Conservation (phyloP, 805 yeast species). For the Cyberlindnera mycetangii region DNA sequence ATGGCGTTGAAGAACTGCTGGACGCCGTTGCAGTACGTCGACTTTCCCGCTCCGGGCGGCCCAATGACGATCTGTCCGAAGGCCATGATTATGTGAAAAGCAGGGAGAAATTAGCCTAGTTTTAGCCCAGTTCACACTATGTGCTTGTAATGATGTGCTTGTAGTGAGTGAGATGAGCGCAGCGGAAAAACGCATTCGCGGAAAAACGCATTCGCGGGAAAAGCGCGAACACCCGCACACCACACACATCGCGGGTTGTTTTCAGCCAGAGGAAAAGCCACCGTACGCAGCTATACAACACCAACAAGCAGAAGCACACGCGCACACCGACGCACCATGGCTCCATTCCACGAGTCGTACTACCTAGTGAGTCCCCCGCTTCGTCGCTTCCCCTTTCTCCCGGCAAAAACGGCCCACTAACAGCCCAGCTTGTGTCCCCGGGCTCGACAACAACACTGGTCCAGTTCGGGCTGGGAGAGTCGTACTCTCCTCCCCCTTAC, state of each 20-base stretch:
- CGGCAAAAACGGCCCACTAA: constrained; percentile 3
- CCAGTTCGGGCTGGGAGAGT: constrained; percentile 73
- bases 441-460: constrained; percentile 76
- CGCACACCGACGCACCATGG: constrained; percentile 16
- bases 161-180: neutral
- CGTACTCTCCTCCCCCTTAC: constrained; percentile 70
- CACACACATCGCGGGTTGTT: neutral
- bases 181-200: neutral
- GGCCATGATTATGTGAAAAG: too few relatives aligned
- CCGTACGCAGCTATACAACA: neutral
- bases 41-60: constrained; percentile 97
- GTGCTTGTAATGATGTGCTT: too few relatives aligned
- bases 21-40: constrained; percentile 93
- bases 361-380: constrained; percentile 20
- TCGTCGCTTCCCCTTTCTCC: neutral
- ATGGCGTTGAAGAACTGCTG: constrained; percentile 90
- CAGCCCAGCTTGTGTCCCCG: constrained; percentile 58
- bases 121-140: too few relatives aligned
- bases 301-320: neutral
- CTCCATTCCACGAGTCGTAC: constrained; percentile 30
- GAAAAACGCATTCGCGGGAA: constrained; percentile 2
- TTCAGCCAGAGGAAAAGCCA: neutral
- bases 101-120: too few relatives aligned
- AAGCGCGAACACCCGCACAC: neutral
- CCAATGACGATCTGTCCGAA: constrained; percentile 95